Percentiles rank a stretch among this genome's conserved stretches.
phyloP scores from a whole-genome alignment of 2,329 filamentous ascomycete genomes.

The Sclerotinia trifoliorum region DNA sequence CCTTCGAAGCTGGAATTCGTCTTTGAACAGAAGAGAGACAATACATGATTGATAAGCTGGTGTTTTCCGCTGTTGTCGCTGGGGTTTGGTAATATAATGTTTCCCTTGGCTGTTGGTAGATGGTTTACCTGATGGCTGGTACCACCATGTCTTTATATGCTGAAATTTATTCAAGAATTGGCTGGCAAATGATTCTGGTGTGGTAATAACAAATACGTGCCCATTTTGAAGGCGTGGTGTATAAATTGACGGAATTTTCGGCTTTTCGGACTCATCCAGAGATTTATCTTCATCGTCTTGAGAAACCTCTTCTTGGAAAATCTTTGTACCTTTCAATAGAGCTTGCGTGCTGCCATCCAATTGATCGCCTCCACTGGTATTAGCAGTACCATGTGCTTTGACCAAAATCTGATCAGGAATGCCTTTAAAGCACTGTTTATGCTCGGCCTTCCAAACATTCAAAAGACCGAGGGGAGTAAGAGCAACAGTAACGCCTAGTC shows the following conservation, averaged over 20 bases:
- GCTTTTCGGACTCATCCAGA: neutral
- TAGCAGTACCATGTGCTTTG: constrained; percentile 4
- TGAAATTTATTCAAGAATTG: constrained; percentile 6
- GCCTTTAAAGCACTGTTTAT: neutral
- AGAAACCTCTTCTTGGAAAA: neutral
- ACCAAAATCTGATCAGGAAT: constrained; percentile 5
- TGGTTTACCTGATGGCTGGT: neutral
- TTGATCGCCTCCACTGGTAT: neutral
- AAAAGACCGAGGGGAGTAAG: neutral
- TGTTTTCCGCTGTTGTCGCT: neutral
- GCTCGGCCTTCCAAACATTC: constrained; percentile 1
- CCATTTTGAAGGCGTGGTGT: neutral
- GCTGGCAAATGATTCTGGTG: neutral
- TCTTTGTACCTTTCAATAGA: neutral
- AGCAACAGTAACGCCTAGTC: neutral
- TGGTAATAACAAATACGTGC: constrained; percentile 3
- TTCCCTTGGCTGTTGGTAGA: neutral
- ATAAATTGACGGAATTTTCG: constrained; percentile 3
- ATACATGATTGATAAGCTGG: neutral
- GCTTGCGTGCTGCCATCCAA: neutral
- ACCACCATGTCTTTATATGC: neutral
- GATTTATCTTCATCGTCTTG: constrained; percentile 3
- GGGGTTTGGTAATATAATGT: neutral
- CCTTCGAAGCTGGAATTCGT: constrained; percentile 10
- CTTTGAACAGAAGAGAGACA: neutral